Conservation (phyloP, 2,329 filamentous ascomycete species). For the Triangularia setosa region DNA sequence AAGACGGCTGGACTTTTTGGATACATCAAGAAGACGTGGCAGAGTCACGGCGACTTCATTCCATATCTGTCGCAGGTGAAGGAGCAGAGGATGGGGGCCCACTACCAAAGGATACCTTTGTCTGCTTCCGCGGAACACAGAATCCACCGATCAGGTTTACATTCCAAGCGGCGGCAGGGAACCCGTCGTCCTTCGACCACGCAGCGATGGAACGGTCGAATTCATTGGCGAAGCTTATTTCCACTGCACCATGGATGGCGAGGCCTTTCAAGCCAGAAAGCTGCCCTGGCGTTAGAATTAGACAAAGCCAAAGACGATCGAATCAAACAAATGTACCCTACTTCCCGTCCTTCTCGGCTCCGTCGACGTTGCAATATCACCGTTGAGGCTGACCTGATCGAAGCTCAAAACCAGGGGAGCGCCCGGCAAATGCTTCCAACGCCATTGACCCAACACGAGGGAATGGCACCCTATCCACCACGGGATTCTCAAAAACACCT, state of each 20-base stretch:
- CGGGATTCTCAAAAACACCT: not conserved
- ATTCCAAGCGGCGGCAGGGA: conserved; percentile 8
- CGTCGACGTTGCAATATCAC: not conserved
- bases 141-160: conserved; percentile 6
- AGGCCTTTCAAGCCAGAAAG: conserved; percentile 7
- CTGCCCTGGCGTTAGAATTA: conserved; percentile 7
- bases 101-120: conserved; percentile 9
- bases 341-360: not conserved
- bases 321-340: not conserved
- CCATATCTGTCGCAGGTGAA: not conserved
- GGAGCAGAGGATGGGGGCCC: conserved; percentile 5
- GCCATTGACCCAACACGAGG: not conserved
- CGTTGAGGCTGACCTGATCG: not conserved
- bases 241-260: conserved; percentile 13
- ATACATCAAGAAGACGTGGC: conserved; percentile 7
- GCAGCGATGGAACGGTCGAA: not conserved
- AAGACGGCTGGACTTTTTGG: not conserved
- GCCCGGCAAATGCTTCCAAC: not conserved
- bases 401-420: not conserved
- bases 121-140: conserved; percentile 8
- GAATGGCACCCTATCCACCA: not conserved
- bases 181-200: conserved; percentile 9
- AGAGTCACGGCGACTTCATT: conserved; percentile 5
- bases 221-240: conserved; percentile 14
- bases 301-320: not conserved